Conservation (phyloP, 768 basidiomycete genomes). For the Ramaria sp. region DNA sequence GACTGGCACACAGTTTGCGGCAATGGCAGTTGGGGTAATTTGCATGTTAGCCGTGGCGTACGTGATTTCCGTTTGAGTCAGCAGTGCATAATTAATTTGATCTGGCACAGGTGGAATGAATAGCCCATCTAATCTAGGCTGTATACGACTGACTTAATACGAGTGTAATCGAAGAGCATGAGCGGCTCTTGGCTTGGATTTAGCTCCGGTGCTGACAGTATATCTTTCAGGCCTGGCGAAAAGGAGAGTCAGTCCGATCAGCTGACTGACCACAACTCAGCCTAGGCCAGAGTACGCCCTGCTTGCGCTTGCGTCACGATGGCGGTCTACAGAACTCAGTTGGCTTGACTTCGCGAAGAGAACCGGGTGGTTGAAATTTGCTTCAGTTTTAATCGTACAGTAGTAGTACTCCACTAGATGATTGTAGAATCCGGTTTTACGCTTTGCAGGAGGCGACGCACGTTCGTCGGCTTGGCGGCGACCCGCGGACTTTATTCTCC, state of each 20-base stretch:
- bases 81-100: conserved; percentile 6
- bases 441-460: neutral
- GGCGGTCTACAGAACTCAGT: too few species aligned
- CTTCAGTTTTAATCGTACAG: too few species aligned
- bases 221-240: neutral
- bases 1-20: conserved; percentile 52
- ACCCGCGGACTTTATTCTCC: neutral
- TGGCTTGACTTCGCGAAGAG: too few species aligned
- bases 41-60: conserved; percentile 93
- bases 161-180: too few species aligned
- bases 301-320: too few species aligned
- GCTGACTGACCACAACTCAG: too few species aligned
- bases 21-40: conserved; percentile 82
- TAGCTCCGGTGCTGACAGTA: too few species aligned
- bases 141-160: too few species aligned
- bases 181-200: too few species aligned
- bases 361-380: too few species aligned
- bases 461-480: conserved; percentile 8
- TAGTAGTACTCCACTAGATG: too few species aligned
- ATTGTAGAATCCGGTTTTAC: neutral
- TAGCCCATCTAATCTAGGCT: conserved; percentile 15
- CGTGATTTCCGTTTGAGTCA: conserved; percentile 26
- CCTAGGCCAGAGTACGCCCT: too few species aligned
- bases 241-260: neutral
- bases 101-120: conserved; percentile 59